Base-by-base conservation (phyloP, 208 protist species). In the Strigomonas galati region DNA sequence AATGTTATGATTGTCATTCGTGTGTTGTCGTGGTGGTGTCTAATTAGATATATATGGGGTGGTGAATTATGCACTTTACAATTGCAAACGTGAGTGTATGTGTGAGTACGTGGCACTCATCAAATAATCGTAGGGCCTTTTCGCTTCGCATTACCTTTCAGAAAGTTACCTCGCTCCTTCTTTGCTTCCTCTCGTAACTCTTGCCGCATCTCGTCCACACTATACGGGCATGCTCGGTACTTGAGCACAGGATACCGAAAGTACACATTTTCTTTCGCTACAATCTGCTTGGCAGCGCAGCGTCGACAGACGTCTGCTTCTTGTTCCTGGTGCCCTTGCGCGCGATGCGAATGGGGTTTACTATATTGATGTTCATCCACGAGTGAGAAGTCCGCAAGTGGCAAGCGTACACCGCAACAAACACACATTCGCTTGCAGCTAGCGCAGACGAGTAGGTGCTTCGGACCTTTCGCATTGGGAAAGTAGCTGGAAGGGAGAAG, bases 171-270 rank as follows among this genome's bases (percentile, higher is more conserved):
- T 4, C 48, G 28, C 53, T 72, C 2, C 19, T 61, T 62, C 21
- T 67, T 21, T 55, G 21, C 55, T 49, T 90, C 88, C 17, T 65
- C 65, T 12, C 60, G 62, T 24, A 93, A 69, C 62, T 89, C 77
- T 5, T 93, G 84, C 40, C 91, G 82, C 62, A 90, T 86, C 46
- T 78, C 71, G 19, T 93, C 87, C 1, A 91, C 87, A 53, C 79
- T 91, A 61, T 90, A 94, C 0, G 91, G 91, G 65, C 91, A 93
- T 19, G 87, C 61, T 21, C 84, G 75, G 65, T 96, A 96, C 65
- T 91, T 91, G 12, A 96, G 80, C n/a, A 90, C 69, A 0, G 91
- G 91, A 58, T 89, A 96, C 28, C 91, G 82, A 62, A 90, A 96
- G 72, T 90, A 96, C 28, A 96, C 91, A 63, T 96, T 96, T 17